Evolutionary conservation across 176 grass and related monocot genomes (phyloP).

Genomic region (Chloris gayana): DNA sequence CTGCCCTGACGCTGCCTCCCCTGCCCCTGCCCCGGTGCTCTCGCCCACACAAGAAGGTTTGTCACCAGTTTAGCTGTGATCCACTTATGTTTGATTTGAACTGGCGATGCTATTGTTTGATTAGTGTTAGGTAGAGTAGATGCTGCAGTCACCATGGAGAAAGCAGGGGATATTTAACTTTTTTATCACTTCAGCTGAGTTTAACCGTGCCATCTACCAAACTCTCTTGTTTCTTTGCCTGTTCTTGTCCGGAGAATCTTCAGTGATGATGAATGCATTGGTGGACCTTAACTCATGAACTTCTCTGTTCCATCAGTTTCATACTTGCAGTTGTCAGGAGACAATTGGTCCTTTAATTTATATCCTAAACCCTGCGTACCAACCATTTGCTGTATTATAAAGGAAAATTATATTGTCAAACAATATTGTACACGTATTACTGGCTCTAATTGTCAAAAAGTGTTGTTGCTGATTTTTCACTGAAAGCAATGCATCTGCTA

Average conservation of each 20-base stretch:
- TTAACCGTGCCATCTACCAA: conserved; percentile 16
- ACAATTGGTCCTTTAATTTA: conserved; percentile 23
- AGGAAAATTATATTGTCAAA: conserved; percentile 12
- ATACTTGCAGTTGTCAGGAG: conserved; percentile 19
- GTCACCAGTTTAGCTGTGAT: no score
- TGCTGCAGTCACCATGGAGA: not conserved
- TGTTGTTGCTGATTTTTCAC: conserved; percentile 19
- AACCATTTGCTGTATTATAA: conserved; percentile 23
- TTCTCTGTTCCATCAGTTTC: conserved; percentile 25
- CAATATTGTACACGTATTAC: conserved; percentile 37
- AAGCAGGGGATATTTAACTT: not conserved
- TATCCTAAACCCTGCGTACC: not conserved
- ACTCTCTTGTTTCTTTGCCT: not conserved
- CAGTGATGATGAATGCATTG: not conserved
- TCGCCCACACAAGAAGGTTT: no score
- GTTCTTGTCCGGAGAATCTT: not conserved
- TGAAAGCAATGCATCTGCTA: not conserved
- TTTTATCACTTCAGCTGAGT: conserved; percentile 12
- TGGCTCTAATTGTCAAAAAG: conserved; percentile 46
- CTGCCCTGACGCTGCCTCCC: no score
- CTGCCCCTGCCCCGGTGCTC: no score
- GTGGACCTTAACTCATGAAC: conserved; percentile 6
- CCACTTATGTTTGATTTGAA: no score
- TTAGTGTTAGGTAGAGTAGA: no score
- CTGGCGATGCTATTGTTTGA: no score